Conservation (phyloP, 306 rosid genomes). For the Ormosia semicastrata region DNA sequence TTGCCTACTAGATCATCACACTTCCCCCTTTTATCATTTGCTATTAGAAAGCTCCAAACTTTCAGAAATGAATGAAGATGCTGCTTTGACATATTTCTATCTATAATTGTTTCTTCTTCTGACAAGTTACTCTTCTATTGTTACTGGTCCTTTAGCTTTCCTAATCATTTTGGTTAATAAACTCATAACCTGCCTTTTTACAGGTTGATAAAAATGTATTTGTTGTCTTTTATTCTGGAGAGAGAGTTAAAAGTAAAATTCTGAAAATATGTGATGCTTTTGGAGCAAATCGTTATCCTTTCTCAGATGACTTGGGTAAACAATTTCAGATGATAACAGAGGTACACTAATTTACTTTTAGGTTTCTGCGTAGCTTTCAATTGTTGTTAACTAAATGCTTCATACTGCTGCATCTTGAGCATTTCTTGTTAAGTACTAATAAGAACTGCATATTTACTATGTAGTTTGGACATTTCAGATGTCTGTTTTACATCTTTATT, state of each 20-base stretch:
- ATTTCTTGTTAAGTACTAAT: not conserved
- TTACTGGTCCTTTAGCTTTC: not conserved
- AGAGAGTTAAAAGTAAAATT: conserved; percentile 70
- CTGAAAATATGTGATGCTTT: conserved; percentile 82
- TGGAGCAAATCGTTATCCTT: conserved; percentile 87
- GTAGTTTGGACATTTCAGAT: not conserved
- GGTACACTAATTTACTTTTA: conserved; percentile 39
- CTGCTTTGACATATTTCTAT: not conserved
- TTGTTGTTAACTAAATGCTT: conserved; percentile 11
- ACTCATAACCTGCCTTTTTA: conserved; percentile 16
- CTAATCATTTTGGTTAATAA: conserved; percentile 10
- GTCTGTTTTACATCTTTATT: not conserved
- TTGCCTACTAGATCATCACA: not conserved
- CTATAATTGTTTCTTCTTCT: not conserved
- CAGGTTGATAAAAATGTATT: conserved; percentile 90
- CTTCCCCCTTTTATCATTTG: not conserved
- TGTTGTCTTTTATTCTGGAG: conserved; percentile 81
- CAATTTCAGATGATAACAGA: conserved; percentile 66
- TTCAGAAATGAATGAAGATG: not conserved
- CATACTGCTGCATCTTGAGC: not conserved
- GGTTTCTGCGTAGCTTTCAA: not conserved
- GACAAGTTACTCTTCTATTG: conserved; percentile 4
- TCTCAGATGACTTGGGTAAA: conserved; percentile 64
- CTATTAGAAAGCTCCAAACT: not conserved
- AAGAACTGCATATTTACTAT: not conserved